These are phyloP conservation scores for Withania somnifera DNA, from an alignment of 305 asterid genomes.

Conservation along the genomic window DNA sequence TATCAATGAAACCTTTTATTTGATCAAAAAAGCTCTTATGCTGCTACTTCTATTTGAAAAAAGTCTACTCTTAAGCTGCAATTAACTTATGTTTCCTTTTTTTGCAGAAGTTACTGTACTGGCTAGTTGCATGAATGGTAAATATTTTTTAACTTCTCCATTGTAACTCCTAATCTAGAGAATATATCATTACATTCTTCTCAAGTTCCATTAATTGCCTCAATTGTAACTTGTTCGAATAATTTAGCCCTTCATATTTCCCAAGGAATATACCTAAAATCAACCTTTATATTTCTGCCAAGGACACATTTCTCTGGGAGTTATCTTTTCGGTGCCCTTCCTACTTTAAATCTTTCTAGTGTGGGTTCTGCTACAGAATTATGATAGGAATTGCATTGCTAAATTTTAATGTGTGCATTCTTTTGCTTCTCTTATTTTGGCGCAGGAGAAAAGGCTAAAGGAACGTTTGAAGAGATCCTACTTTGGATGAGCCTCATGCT, in stretches of 20 bases:
- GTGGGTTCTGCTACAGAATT: not conserved
- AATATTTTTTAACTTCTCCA: not conserved
- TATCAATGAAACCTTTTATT: not conserved
- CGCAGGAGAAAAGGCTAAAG: conserved; percentile 85
- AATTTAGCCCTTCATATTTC: not conserved
- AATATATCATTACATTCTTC: not conserved
- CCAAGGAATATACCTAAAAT: not conserved
- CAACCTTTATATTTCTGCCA: not conserved
- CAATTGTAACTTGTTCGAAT: not conserved
- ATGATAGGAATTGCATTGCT: not conserved
- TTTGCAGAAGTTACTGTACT: not conserved
- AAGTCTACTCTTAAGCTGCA: not conserved
- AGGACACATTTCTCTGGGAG: not conserved
- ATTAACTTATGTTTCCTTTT: not conserved
- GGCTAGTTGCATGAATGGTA: not conserved
- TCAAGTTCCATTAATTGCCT: not conserved
- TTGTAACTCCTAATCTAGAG: not conserved
- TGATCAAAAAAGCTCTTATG: not conserved
- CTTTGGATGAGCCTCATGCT: conserved; percentile 75
- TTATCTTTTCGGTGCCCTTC: not conserved
- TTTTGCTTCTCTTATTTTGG: not conserved
- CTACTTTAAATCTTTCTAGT: not conserved
- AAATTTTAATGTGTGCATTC: not conserved
- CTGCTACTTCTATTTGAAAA: not conserved
- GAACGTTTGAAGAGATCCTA: conserved; percentile 76